A percentile compares a stretch with the other conserved stretches of the same genome.
Conservation (phyloP, 768 basidiomycete genomes). For the Leucocoprinus leucothites region DNA sequence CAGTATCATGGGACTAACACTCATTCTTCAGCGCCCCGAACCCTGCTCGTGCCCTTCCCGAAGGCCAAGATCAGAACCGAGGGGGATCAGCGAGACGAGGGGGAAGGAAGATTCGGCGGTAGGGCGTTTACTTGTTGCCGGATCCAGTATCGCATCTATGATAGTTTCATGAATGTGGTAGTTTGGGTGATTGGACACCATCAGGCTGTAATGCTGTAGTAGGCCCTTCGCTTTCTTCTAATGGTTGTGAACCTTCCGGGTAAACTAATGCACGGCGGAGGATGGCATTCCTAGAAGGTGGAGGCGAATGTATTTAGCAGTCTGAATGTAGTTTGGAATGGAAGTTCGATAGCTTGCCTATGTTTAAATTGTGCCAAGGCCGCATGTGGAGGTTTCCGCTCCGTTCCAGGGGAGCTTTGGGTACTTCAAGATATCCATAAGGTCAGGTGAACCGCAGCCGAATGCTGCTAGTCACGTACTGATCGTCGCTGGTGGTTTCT, state of each 20-base stretch:
- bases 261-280: constrained; percentile 9
- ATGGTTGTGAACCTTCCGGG: not conserved
- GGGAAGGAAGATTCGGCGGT: constrained; percentile 8
- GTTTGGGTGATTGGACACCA: not conserved
- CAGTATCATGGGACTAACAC: not conserved
- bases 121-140: not conserved
- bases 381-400: constrained; percentile 45
- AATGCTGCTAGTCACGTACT: constrained; percentile 26
- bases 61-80: constrained; percentile 4
- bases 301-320: not conserved
- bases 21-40: not conserved
- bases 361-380: constrained; percentile 65
- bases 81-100: constrained; percentile 1
- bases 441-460: not conserved
- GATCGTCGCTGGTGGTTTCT: constrained; percentile 59
- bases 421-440: constrained; percentile 18
- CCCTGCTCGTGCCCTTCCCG: not conserved
- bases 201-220: not conserved
- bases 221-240: not conserved
- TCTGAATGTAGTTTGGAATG: constrained; percentile 30
- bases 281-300: constrained; percentile 3
- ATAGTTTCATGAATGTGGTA: not conserved
- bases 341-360: constrained; percentile 39
- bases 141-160: not conserved
- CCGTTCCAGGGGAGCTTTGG: constrained; percentile 25